Evolutionary conservation across 2,329 filamentous ascomycete genomes (phyloP).

Genomic region (Pseudogymnoascus sp.): DNA sequence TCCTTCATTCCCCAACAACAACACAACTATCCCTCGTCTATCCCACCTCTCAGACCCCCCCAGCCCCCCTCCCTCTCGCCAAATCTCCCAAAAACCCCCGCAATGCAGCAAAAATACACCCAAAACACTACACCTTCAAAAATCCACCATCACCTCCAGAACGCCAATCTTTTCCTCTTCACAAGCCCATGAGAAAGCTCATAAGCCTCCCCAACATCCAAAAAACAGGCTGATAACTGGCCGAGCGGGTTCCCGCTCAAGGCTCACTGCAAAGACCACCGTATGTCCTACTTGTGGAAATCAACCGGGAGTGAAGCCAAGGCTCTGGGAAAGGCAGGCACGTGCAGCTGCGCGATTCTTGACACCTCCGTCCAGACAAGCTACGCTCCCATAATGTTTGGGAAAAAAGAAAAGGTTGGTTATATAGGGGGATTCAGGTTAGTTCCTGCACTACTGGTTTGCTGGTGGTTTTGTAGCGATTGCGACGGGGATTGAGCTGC

Average conservation of each 20-base stretch:
- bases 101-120: neutral
- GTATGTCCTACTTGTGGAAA: neutral
- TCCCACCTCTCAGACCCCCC: neutral
- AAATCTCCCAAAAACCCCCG: neutral
- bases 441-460: no score
- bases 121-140: neutral
- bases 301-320: neutral
- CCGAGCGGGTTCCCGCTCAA: neutral
- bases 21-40: neutral
- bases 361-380: no score
- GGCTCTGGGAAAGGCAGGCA: no score
- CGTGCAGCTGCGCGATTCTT: no score
- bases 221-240: neutral
- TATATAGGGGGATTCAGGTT: no score
- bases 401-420: no score
- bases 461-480: no score
- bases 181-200: neutral
- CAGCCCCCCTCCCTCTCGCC: neutral
- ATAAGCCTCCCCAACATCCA: neutral
- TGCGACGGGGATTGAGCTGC: no score
- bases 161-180: neutral
- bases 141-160: neutral
- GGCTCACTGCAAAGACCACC: neutral
- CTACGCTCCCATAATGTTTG: no score
- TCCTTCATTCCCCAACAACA: neutral